phyloP scores from a whole-genome alignment of 306 rosid genomes.

The Quercus glauca region DNA sequence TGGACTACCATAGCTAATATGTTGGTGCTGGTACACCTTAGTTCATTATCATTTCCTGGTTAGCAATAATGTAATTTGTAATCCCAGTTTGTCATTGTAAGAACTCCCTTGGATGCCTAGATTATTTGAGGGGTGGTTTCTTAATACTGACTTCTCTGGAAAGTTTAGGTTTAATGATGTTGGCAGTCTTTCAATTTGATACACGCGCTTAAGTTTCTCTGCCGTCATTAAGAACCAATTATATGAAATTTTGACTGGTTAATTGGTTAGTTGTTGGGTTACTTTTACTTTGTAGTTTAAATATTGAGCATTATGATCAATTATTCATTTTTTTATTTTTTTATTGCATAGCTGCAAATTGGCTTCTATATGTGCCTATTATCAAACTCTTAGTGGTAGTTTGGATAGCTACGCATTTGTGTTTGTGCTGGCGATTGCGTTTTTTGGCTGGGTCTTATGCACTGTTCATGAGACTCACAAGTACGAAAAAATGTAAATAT shows the following conservation, averaged over 20 bases:
- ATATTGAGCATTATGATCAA: too few relatives aligned
- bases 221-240: neutral
- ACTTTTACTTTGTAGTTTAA: neutral
- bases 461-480: too few relatives aligned
- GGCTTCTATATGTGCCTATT: neutral
- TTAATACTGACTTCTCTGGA: neutral
- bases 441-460: rapidly evolving
- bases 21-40: neutral
- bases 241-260: neutral
- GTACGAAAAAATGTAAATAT: too few relatives aligned
- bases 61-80: neutral
- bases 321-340: too few relatives aligned
- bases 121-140: neutral
- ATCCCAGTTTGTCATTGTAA: neutral
- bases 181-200: too few relatives aligned
- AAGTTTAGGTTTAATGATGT: neutral
- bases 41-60: neutral
- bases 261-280: neutral
- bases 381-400: too few relatives aligned
- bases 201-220: neutral
- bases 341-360: neutral
- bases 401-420: too few relatives aligned
- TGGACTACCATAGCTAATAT: neutral
- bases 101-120: neutral
- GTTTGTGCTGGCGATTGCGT: too few relatives aligned